phyloP scores from a whole-genome alignment of 2,329 filamentous ascomycete genomes.

The Thelonectria discophora region DNA sequence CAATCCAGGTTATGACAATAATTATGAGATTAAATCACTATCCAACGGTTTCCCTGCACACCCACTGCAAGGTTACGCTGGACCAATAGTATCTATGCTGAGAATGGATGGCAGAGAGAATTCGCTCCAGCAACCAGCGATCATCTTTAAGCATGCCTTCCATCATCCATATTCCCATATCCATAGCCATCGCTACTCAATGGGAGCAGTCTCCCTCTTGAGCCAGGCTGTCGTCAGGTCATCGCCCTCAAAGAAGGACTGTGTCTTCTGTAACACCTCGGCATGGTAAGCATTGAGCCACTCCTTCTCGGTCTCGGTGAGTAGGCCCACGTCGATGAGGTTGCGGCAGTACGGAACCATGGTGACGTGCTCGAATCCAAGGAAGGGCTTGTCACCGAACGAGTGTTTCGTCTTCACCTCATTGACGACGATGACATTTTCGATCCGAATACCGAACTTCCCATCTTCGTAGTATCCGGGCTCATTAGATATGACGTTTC shows the following conservation, averaged over 20 bases:
- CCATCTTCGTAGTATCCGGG: constrained; percentile 98
- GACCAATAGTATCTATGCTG: too few relatives aligned
- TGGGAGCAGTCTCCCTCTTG: constrained; percentile 81
- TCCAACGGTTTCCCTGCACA: too few relatives aligned
- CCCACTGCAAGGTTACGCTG: too few relatives aligned
- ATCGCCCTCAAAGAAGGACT: constrained; percentile 77
- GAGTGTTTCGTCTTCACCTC: constrained; percentile 87
- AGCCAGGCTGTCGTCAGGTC: constrained; percentile 80
- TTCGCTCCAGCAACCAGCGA: too few relatives aligned
- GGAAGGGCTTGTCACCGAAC: constrained; percentile 92
- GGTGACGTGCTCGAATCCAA: constrained; percentile 96
- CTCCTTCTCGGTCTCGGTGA: constrained; percentile 77
- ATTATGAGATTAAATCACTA: too few relatives aligned
- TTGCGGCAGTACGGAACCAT: constrained; percentile 96
- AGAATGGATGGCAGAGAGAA: too few relatives aligned
- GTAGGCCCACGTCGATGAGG: constrained; percentile 77
- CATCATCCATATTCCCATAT: too few relatives aligned
- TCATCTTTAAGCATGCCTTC: too few relatives aligned
- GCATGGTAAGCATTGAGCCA: constrained; percentile 90
- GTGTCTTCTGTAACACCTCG: constrained; percentile 84
- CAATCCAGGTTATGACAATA: too few relatives aligned
- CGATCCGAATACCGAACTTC: constrained; percentile 92
- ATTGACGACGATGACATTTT: constrained; percentile 92
- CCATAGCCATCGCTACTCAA: constrained; percentile 45
- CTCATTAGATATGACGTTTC: constrained; percentile 95